Evolutionary conservation across 2,329 filamentous ascomycete species (phyloP).

Genomic region (Colletotrichum agaves): DNA sequence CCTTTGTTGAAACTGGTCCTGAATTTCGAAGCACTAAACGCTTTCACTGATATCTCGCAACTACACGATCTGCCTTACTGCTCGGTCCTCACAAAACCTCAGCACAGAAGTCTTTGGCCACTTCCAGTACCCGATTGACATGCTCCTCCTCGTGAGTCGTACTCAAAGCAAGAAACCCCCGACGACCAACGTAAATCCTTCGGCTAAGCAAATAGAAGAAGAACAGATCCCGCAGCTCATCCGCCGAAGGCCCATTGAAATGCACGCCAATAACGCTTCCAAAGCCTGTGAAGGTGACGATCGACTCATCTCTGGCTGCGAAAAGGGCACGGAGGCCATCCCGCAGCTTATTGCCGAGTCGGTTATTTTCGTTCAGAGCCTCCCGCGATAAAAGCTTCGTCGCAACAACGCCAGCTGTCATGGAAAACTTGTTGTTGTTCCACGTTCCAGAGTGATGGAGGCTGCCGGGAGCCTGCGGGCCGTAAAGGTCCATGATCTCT

Average conservation of each 20-base stretch:
- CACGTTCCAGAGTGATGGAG: slow-evolving; percentile 38
- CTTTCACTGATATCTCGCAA: no score
- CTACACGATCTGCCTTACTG: no score
- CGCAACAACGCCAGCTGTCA: slow-evolving; percentile 36
- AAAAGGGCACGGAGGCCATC: slow-evolving; percentile 15
- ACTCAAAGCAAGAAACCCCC: slow-evolving; percentile 35
- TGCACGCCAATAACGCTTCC: slow-evolving; percentile 33
- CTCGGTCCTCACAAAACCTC: slow-evolving; percentile 18
- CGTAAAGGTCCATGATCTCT: slow-evolving; percentile 69
- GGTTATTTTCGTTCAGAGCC: slow-evolving; percentile 25
- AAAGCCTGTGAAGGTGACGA: slow-evolving; percentile 26
- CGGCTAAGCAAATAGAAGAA: slow-evolving; percentile 34
- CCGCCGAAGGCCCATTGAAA: slow-evolving; percentile 20
- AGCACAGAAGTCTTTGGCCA: slow-evolving; percentile 10
- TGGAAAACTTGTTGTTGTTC: slow-evolving; percentile 39
- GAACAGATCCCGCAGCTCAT: slow-evolving; percentile 20
- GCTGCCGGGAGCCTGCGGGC: slow-evolving; percentile 52
- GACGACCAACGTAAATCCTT: slow-evolving; percentile 33
- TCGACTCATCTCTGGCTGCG: background rate
- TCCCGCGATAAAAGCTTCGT: slow-evolving; percentile 32
- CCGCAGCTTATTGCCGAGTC: slow-evolving; percentile 22
- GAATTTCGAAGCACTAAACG: no score
- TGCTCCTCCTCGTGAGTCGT: slow-evolving; percentile 34
- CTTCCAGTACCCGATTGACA: background rate
- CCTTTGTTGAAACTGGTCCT: no score